These are phyloP conservation scores for Eimeria praecox DNA, from an alignment of 169 alveolate species.

Conservation along the genomic window DNA sequence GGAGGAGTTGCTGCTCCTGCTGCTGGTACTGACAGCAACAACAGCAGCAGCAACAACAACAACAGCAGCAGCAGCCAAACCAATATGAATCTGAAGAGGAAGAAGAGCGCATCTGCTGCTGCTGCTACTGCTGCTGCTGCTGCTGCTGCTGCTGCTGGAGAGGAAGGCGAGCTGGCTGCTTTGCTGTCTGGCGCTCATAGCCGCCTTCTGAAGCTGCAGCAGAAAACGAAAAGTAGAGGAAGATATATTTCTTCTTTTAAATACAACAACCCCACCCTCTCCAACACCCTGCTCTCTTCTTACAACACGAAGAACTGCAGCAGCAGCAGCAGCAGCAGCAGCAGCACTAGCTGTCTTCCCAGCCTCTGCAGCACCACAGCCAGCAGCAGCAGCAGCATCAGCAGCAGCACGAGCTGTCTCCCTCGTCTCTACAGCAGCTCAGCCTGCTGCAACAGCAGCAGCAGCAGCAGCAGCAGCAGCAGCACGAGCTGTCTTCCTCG, in stretches of 20 bases:
- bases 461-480: conserved; percentile 42
- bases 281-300: not conserved
- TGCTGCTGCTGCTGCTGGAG: not conserved
- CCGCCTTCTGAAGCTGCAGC: not conserved
- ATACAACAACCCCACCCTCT: not conserved
- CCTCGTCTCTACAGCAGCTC: not conserved
- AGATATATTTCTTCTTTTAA: no score
- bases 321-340: conserved; percentile 42
- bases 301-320: not conserved
- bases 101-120: no score
- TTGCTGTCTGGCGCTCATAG: no score
- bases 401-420: not conserved
- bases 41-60: not conserved
- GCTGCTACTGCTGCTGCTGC: not conserved
- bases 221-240: no score
- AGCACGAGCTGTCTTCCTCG: not conserved
- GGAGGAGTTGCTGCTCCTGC: not conserved
- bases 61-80: not conserved
- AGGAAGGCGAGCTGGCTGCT: no score
- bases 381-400: conserved; percentile 32
- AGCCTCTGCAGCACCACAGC: not conserved
- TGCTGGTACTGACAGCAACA: not conserved
- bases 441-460: not conserved
- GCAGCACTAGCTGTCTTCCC: not conserved
- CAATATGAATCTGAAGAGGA: no score